phyloP scores from a whole-genome alignment of 2,329 filamentous ascomycete genomes.

The Microcyclospora tardicrescens region DNA sequence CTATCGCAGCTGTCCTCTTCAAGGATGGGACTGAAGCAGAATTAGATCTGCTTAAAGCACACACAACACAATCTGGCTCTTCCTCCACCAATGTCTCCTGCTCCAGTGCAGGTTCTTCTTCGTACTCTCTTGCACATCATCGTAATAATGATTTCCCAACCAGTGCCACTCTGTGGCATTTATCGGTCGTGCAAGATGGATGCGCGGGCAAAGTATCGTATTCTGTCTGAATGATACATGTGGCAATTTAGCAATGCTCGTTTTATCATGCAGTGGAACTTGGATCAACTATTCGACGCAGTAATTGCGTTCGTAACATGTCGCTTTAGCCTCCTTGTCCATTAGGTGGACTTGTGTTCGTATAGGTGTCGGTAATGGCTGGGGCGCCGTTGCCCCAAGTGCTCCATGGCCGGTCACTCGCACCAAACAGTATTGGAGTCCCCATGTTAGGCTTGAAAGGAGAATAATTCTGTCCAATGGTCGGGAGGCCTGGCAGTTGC shows the following conservation, averaged over 20 bases:
- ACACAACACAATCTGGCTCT: not conserved
- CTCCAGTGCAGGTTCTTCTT: not conserved
- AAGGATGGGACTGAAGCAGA: too few relatives aligned
- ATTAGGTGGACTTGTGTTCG: conserved; percentile 10
- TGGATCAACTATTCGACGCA: not conserved
- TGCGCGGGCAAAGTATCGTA: not conserved
- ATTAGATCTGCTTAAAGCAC: too few relatives aligned
- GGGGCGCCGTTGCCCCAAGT: conserved; percentile 3
- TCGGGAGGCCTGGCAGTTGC: conserved; percentile 6
- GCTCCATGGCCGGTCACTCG: conserved; percentile 26
- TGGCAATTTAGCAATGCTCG: not conserved
- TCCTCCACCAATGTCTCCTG: not conserved
- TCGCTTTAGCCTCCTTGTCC: conserved; percentile 12
- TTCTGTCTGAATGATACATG: not conserved
- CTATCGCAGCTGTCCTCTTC: too few relatives aligned
- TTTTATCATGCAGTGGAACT: not conserved
- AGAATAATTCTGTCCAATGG: conserved; percentile 2
- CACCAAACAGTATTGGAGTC: conserved; percentile 30
- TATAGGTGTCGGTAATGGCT: conserved; percentile 1
- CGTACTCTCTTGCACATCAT: not conserved
- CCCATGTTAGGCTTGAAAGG: conserved; percentile 22
- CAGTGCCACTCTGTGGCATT: not conserved
- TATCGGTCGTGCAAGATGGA: not conserved
- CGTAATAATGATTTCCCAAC: not conserved
- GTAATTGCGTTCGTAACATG: not conserved